phyloP scores from a whole-genome alignment of 192 early-diverging fungal genomes.

The Linnemannia zychae region DNA sequence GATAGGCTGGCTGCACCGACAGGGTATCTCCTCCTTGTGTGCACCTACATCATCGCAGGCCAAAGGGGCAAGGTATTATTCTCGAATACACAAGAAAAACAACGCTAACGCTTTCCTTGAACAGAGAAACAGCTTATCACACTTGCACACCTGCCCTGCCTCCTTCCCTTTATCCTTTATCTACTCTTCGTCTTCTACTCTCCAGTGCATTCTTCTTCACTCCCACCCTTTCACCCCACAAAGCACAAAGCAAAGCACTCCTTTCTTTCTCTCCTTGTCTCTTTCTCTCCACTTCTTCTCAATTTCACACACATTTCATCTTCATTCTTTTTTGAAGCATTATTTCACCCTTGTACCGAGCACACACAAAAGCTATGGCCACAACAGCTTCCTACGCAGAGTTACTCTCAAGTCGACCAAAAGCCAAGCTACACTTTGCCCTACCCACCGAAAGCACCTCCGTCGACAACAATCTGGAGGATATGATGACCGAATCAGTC shows the following conservation, averaged over 20 bases:
- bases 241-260: too few relatives aligned
- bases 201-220: background rate
- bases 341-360: background rate
- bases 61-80: too few relatives aligned
- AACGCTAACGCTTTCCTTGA: background rate
- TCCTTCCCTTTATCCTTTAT: background rate
- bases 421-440: background rate
- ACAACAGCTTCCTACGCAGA: background rate
- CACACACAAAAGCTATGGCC: background rate
- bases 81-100: background rate
- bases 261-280: background rate
- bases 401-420: background rate
- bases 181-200: background rate
- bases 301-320: background rate
- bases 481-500: constrained; percentile 27
- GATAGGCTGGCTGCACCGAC: background rate
- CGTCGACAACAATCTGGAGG: constrained; percentile 3
- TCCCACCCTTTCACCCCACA: background rate
- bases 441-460: background rate
- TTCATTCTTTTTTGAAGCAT: background rate
- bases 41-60: too few relatives aligned
- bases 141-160: background rate
- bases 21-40: too few relatives aligned
- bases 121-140: background rate
- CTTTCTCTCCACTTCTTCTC: background rate